Evolutionary conservation across 805 yeast species (phyloP).

Genomic region (Lipomyces chichibuensis): DNA sequence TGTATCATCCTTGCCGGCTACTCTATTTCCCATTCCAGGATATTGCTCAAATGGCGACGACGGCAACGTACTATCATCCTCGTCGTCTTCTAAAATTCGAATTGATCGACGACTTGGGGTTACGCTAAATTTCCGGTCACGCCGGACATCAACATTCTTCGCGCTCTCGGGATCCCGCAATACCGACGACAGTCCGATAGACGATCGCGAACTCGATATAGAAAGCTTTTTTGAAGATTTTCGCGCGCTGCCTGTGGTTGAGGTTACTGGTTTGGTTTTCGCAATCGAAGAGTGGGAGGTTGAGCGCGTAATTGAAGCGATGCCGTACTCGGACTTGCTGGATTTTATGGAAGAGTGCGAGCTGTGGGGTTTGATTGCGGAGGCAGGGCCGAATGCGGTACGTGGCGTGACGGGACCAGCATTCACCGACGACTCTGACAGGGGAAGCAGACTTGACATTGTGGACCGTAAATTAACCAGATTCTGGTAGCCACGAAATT

Average conservation of each 20-base stretch:
- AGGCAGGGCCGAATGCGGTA: neutral
- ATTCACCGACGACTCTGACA: constrained; percentile 6
- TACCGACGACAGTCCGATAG: neutral
- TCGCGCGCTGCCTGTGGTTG: neutral
- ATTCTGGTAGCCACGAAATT: neutral
- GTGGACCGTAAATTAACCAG: neutral
- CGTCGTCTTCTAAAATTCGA: constrained; percentile 1
- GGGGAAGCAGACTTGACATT: constrained; percentile 3
- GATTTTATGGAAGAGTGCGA: constrained; percentile 1
- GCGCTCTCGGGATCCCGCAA: neutral
- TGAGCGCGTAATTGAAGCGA: neutral
- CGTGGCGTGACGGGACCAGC: neutral
- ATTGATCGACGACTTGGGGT: constrained; percentile 13
- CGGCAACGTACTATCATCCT: constrained; percentile 23
- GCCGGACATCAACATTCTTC: neutral
- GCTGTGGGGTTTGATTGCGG: neutral
- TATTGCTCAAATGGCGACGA: constrained; percentile 32
- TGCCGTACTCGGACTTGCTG: neutral
- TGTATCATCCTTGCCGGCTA: neutral
- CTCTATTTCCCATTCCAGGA: constrained; percentile 15
- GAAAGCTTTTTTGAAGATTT: neutral
- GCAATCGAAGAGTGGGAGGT: neutral
- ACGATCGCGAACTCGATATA: constrained; percentile 1
- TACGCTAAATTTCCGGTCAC: neutral
- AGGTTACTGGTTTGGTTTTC: neutral